Base-by-base conservation (phyloP, 2,329 filamentous ascomycete genomes). In the Tolypocladium album region DNA sequence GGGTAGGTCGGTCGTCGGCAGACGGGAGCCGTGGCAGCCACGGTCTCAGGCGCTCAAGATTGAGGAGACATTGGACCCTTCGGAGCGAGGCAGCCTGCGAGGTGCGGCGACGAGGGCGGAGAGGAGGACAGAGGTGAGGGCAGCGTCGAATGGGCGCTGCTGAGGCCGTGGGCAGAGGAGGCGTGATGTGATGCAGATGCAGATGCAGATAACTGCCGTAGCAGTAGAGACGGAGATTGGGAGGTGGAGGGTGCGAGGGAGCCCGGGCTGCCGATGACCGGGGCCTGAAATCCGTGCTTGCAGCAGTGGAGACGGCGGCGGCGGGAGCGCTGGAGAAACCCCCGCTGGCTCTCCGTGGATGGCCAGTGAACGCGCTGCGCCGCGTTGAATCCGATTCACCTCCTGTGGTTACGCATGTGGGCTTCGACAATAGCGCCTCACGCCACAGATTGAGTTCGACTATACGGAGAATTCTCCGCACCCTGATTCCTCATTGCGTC, bases 11-110 rank as follows among this genome's bases (percentile, higher is more conserved):
- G 5, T 52, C 47, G 47, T 36, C 55, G 55, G 36, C 58, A 24
- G 47, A 45, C 47, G 53, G 4, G 47, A 55, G 45, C 27, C 27
- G 27, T 31, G 27, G 27, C 27, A 31, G 27, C 47, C 57, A 42
- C 47, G 56, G 31, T 55, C 50, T 59, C 58, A 22, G 53, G 58
- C 58, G 64, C 56, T 69, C 63, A 67, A 55, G 61, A 56, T 56
- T 43, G 47, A 56, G 58, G 56, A 36, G 45, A 61, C 67, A 69
- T 69, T 34, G 58, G 58, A 39, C 53, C 42, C 17, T 52, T 22
- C 40, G 13, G 34, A 58, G 43, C 50, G 22, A 47, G 36, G 53
- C 24, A 22, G 61, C 58, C n/a, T 36, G 47, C 38, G 24, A 31
- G 13, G 45, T 9, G 39, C 13, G 24, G 39, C 13, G 24, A 40